Evolutionary conservation across 2,329 filamentous ascomycete genomes (phyloP).

Genomic region (Monilinia aucupariae): DNA sequence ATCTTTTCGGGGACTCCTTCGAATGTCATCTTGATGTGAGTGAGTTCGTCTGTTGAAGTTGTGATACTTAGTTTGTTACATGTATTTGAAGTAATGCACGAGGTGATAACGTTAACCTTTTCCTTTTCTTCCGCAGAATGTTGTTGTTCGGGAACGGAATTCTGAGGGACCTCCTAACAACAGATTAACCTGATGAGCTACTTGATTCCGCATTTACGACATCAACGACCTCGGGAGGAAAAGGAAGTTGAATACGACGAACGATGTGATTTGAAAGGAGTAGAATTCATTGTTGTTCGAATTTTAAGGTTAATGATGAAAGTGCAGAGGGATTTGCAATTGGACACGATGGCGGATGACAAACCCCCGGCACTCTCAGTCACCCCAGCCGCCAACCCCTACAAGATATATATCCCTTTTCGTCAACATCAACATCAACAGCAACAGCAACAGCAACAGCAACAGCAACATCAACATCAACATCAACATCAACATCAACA

Average conservation of each 20-base stretch:
- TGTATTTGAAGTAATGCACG: background rate
- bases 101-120: no score
- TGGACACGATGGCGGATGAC: no score
- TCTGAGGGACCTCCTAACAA: background rate
- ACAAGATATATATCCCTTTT: no score
- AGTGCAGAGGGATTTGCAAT: no score
- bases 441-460: no score
- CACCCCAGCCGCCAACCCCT: no score
- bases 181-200: background rate
- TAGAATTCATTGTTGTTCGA: background rate
- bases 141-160: background rate
- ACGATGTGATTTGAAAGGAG: background rate
- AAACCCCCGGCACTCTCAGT: no score
- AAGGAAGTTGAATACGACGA: no score
- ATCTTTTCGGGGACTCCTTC: slow-evolving; percentile 40
- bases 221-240: background rate
- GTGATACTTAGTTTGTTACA: background rate
- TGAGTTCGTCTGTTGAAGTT: background rate
- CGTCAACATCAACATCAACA: background rate
- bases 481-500: background rate
- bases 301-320: no score
- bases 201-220: background rate
- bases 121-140: background rate
- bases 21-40: slow-evolving; percentile 17
- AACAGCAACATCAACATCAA: background rate